A percentile compares a stretch with the other conserved stretches of the same genome.
Evolutionary conservation across 2,329 filamentous ascomycete species (phyloP).

Genomic region (Nemania serpens): DNA sequence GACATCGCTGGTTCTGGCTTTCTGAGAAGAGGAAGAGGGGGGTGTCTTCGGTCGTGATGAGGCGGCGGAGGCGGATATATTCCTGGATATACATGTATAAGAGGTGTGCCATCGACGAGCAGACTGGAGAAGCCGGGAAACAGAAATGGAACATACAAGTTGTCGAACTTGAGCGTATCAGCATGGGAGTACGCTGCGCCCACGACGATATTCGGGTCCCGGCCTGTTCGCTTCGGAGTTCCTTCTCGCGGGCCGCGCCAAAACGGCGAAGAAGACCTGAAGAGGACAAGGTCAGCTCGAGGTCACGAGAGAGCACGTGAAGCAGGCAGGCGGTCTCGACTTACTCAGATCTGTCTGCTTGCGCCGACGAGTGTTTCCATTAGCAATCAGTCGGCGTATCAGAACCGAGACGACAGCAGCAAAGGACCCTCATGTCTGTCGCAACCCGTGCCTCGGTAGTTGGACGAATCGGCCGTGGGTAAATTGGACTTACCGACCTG

Average conservation of each 20-base stretch:
- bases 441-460: background rate
- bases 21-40: constrained; percentile 62
- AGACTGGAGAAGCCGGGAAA: background rate
- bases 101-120: background rate
- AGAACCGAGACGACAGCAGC: background rate
- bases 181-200: constrained; percentile 96
- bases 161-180: constrained; percentile 87
- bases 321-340: constrained; percentile 39
- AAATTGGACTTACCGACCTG: constrained; percentile 80
- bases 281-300: constrained; percentile 33
- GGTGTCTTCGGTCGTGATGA: constrained; percentile 76
- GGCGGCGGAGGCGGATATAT: constrained; percentile 61
- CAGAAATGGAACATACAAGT: constrained; percentile 62
- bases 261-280: constrained; percentile 85
- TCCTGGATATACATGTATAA: constrained; percentile 50
- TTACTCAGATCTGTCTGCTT: constrained; percentile 66
- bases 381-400: constrained; percentile 9
- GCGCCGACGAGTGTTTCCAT: constrained; percentile 10
- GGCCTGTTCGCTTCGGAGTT: constrained; percentile 57
- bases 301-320: constrained; percentile 3
- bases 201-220: constrained; percentile 76
- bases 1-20: constrained; percentile 58
- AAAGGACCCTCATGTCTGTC: background rate
- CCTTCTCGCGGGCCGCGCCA: constrained; percentile 69
- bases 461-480: background rate